Evolutionary conservation across 768 basidiomycete genomes (phyloP).

Genomic region (Dacryopinax spathularia): DNA sequence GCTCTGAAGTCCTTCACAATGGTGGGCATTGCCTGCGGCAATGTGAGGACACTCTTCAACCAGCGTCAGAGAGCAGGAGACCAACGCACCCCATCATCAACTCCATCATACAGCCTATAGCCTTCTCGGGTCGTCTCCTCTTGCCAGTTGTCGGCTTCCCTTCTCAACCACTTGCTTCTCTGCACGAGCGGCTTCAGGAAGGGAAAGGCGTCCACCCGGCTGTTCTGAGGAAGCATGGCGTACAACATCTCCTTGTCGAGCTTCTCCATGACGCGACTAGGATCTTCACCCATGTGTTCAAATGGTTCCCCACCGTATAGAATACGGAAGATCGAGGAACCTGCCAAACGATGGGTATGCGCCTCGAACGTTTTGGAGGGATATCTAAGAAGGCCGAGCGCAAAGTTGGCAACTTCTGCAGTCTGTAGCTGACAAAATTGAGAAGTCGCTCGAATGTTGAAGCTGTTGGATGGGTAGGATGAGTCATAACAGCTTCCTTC

Average conservation of each 20-base stretch:
- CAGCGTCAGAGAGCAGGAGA: no score
- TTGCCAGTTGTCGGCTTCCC: not conserved
- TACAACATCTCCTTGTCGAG: not conserved
- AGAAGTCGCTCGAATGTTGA: not conserved
- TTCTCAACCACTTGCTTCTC: not conserved
- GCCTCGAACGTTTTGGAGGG: not conserved
- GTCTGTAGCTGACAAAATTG: not conserved
- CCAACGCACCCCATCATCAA: no score
- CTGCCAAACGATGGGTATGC: not conserved
- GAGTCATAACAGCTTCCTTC: no score
- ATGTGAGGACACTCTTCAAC: no score
- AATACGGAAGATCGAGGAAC: not conserved
- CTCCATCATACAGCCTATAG: not conserved
- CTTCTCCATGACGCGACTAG: not conserved
- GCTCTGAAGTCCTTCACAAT: not conserved
- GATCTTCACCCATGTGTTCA: not conserved
- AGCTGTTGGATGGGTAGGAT: not conserved
- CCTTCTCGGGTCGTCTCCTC: not conserved
- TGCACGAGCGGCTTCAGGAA: not conserved
- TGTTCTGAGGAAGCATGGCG: not conserved
- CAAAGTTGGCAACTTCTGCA: not conserved
- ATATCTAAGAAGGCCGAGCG: not conserved
- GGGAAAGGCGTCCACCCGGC: not conserved
- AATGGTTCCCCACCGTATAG: not conserved
- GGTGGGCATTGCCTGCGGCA: no score